Evolutionary conservation across 768 basidiomycete genomes (phyloP).

Genomic region (Tephrocybe rancida): DNA sequence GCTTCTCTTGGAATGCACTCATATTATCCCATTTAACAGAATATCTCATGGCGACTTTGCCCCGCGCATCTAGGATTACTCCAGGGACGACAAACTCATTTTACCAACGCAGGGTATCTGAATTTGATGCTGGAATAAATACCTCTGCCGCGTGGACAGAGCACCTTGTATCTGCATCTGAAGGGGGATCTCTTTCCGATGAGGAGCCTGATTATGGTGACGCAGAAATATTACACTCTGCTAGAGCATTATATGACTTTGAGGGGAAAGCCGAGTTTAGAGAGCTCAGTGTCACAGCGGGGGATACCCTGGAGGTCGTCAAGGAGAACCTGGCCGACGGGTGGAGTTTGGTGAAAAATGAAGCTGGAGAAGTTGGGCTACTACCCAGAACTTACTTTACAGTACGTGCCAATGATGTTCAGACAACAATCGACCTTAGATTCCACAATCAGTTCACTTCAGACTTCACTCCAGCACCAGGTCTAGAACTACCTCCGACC

Average conservation of each 20-base stretch:
- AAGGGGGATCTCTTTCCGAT: slow-evolving; percentile 52
- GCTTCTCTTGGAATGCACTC: neutral
- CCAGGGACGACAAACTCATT: slow-evolving; percentile 12
- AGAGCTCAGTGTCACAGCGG: slow-evolving; percentile 69
- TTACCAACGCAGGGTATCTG: slow-evolving; percentile 36
- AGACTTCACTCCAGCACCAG: slow-evolving; percentile 58
- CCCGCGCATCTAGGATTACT: slow-evolving; percentile 15
- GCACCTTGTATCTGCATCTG: slow-evolving; percentile 44
- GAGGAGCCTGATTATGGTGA: slow-evolving; percentile 44
- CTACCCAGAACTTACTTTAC: slow-evolving; percentile 75
- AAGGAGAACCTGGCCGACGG: slow-evolving; percentile 76
- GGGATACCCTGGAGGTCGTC: slow-evolving; percentile 71
- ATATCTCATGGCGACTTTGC: slow-evolving; percentile 20
- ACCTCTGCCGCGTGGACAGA: slow-evolving; percentile 79
- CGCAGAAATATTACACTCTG: slow-evolving; percentile 44
- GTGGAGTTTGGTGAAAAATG: slow-evolving; percentile 74
- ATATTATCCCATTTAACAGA: neutral
- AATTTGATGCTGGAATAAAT: slow-evolving; percentile 80
- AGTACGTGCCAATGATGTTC: slow-evolving; percentile 38
- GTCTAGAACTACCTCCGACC: slow-evolving; percentile 36
- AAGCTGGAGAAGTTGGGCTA: slow-evolving; percentile 63
- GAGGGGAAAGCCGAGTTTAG: slow-evolving; percentile 76
- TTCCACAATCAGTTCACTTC: slow-evolving; percentile 55
- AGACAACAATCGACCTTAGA: neutral
- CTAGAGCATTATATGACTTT: slow-evolving; percentile 74